Base-by-base conservation (phyloP, 169 alveolate genomes). In the Cryptosporidium meleagridis region DNA sequence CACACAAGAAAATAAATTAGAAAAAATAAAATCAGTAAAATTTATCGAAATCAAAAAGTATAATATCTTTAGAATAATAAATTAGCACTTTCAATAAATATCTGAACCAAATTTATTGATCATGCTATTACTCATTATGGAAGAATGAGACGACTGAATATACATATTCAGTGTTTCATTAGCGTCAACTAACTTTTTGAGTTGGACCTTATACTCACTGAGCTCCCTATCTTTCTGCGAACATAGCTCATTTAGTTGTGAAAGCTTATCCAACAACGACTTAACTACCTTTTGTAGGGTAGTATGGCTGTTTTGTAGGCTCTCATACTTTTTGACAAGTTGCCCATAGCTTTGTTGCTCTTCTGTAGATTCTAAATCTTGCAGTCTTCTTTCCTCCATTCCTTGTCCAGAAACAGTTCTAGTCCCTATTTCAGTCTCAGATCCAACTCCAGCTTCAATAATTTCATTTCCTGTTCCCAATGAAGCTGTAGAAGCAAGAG, bases 71-170 rank as follows among this genome's bases (percentile, higher is more conserved):
- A 23, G 2, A 67, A n/a, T 7, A 35, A 33, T 16, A 29, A n/a
- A 67, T 29, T 67, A 67, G 8, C 52, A 67, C 26, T 67, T 67
- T 67, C 52, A 80, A 65, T 62, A 80, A 62, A 80, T 65, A 80
- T 80, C 89, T 16, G 89, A 65, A 44, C 89, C 89, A 80, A 80
- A 80, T 80, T 59, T 80, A 80, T 80, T 80, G 70, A 65, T 80
- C 61, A 80, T 62, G 70, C 68, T 80, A 51, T 55, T 73, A 80
- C 55, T 80, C 89, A 80, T 80, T 33, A 80, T 21, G 12, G 89
- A 80, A 21, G 89, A 59, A 51, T 80, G 89, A 39, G 89, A 80
- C 2, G 89, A 80, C 68, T 80, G 89, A n/a, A 80, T 80, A 65
- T 80, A 80, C 39, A 80, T 26, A 62, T 80, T 80, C 69, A 80